phyloP scores from a whole-genome alignment of 1,139 yeast species.

The Diutina catenulata region DNA sequence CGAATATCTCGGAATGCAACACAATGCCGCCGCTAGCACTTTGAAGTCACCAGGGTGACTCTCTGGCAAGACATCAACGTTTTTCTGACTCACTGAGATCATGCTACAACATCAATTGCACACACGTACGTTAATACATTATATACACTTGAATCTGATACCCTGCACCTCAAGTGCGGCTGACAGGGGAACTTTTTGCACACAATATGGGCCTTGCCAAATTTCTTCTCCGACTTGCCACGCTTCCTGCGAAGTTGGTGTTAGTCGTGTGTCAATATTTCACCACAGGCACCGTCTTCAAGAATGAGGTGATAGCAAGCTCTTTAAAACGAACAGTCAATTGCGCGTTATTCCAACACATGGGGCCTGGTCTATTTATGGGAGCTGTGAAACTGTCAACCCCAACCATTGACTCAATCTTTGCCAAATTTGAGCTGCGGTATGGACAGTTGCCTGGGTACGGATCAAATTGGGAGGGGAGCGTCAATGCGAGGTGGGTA shows the following conservation, averaged over 20 bases:
- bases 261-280: background rate
- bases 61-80: background rate
- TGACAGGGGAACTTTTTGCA: no score
- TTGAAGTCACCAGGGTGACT: background rate
- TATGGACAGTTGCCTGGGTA: no score
- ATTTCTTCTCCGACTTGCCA: background rate
- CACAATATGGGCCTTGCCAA: background rate
- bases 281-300: background rate
- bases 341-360: constrained; percentile 2
- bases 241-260: background rate
- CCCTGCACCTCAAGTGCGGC: no score
- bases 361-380: background rate
- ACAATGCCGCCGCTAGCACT: background rate
- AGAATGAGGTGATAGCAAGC: background rate
- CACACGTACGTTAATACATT: no score
- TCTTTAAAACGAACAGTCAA: background rate
- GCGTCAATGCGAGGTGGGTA: background rate
- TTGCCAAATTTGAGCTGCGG: no score
- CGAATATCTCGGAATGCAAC: no score
- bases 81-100: background rate
- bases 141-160: no score
- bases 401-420: no score
- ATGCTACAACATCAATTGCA: background rate
- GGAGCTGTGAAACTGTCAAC: no score
- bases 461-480: no score